These are phyloP conservation scores for Termitomyces sp. DNA, from an alignment of 768 basidiomycete species.

Conservation along the genomic window DNA sequence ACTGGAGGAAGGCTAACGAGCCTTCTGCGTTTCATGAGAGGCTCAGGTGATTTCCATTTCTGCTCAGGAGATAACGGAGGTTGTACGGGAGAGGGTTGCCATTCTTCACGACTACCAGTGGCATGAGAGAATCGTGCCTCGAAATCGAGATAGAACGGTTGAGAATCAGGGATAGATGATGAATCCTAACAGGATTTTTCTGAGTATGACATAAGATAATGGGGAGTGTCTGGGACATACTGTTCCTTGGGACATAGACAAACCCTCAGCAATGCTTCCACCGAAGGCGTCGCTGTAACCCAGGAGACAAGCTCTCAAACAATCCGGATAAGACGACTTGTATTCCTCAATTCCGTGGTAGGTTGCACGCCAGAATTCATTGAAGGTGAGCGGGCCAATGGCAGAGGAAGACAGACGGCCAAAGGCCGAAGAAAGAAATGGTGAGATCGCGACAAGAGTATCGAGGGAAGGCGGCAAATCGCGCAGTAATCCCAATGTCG, in stretches of 20 bases:
- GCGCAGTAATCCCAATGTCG: slow-evolving; percentile 34
- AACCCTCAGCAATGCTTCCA: slow-evolving; percentile 39
- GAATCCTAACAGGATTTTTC: neutral
- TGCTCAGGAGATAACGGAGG: neutral
- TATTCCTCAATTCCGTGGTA: slow-evolving; percentile 40
- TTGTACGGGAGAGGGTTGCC: neutral
- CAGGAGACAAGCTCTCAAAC: slow-evolving; percentile 38
- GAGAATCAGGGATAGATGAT: slow-evolving; percentile 24
- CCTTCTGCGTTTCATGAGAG: slow-evolving; percentile 2
- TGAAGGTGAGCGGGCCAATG: slow-evolving; percentile 47
- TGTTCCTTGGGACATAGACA: slow-evolving; percentile 33
- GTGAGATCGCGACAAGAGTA: slow-evolving; percentile 34
- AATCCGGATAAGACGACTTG: slow-evolving; percentile 34
- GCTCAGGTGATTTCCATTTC: neutral
- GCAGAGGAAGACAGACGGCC: slow-evolving; percentile 35
- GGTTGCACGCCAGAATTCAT: slow-evolving; percentile 52
- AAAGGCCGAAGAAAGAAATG: slow-evolving; percentile 49
- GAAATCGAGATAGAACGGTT: slow-evolving; percentile 12
- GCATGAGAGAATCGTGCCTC: neutral
- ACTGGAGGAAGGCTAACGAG: neutral
- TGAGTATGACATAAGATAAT: neutral
- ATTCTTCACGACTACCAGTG: neutral
- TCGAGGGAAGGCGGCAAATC: slow-evolving; percentile 32
- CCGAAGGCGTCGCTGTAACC: slow-evolving; percentile 43
- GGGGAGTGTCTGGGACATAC: slow-evolving; percentile 17